Conservation (phyloP, 2,329 filamentous ascomycete genomes). For the Monilinia vaccinii-corymbosi region DNA sequence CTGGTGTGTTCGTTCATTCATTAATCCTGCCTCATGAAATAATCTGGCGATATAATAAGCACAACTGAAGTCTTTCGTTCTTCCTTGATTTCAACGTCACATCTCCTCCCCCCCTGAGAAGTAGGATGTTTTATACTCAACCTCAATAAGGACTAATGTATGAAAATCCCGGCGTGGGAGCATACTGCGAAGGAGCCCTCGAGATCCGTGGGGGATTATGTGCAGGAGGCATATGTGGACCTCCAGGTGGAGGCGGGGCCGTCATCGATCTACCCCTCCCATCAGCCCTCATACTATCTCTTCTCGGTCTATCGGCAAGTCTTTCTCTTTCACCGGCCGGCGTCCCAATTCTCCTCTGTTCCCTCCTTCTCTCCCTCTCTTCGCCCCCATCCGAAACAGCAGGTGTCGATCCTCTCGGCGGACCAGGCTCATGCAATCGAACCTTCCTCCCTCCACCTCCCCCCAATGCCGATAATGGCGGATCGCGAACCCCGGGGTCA, state of each 20-base stretch:
- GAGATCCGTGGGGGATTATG: neutral
- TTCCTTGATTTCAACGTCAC: neutral
- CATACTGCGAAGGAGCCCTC: conserved; percentile 2
- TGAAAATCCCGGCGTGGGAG: conserved; percentile 13
- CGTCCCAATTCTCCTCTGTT: conserved; percentile 11
- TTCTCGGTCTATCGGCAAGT: conserved; percentile 6
- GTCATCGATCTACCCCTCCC: conserved; percentile 9
- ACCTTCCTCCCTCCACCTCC: conserved; percentile 25
- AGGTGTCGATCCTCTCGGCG: conserved; percentile 15
- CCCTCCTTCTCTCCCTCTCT: conserved; percentile 12
- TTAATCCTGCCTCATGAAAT: conserved; percentile 1
- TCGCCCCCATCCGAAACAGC: conserved; percentile 12
- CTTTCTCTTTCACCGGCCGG: conserved; percentile 5
- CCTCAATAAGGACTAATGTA: conserved; percentile 13
- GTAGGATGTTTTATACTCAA: neutral
- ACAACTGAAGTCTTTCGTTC: neutral
- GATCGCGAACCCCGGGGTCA: conserved; percentile 49
- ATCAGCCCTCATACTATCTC: conserved; percentile 12
- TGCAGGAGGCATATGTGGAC: conserved; percentile 6
- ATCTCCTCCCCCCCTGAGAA: neutral
- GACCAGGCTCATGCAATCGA: conserved; percentile 18
- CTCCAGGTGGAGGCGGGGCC: conserved; percentile 11
- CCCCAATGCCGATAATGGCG: conserved; percentile 41
- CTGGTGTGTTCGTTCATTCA: conserved; percentile 1
- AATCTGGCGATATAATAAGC: neutral